Base-by-base conservation (phyloP, 2,329 filamentous ascomycete genomes). In the Trichophyton mentagrophytes region DNA sequence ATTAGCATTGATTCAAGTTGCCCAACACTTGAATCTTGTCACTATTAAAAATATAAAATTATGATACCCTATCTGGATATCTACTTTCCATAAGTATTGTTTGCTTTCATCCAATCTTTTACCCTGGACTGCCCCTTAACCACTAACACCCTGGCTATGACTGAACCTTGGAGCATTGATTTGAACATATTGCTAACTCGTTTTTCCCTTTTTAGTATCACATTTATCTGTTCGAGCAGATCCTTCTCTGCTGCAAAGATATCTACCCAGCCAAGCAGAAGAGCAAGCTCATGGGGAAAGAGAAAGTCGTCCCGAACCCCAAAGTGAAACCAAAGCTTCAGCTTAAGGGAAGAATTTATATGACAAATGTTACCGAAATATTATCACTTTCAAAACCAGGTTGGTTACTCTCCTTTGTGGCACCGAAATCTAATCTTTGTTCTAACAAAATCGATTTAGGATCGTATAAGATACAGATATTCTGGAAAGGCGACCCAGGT, bases 291-390 rank as follows among this genome's bases (percentile, higher is more conserved):
- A 79, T 81, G 61, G 72, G 75, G 62, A 90, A 88, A 72, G 88
- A 90, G 61, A 92, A 89, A 70, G 86, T 78, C 17, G 69, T 78
- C 15, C 80, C 84, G 61, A 89, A 85, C 72, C 85, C 83, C 71
- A 88, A 84, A 68, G 87, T 87, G 47, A 96, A 92, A 74, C 77
- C 80, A 30, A 83, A 82, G 66, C 80, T 97, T 63, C 91, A 96
- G 74, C 81, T 99, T 33, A 99, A 99, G 75, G 93, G 93, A 44
- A 85, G 93, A 58, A 99, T 99, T 68, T 97, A 96, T 76, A 97
- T 99, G 91, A 90, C 91, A 67, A 99, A 99, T 70, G 92, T 99
- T 60, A 97, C 91, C 44, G 90, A 96, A 72, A 86, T 96, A n/a
- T 79, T 96, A 47, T 91, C 88, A 17, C 79, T 93, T 62, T 85